These are phyloP conservation scores for Ascochyta koolunga DNA, from an alignment of 2,329 filamentous ascomycete species.

Conservation along the genomic window DNA sequence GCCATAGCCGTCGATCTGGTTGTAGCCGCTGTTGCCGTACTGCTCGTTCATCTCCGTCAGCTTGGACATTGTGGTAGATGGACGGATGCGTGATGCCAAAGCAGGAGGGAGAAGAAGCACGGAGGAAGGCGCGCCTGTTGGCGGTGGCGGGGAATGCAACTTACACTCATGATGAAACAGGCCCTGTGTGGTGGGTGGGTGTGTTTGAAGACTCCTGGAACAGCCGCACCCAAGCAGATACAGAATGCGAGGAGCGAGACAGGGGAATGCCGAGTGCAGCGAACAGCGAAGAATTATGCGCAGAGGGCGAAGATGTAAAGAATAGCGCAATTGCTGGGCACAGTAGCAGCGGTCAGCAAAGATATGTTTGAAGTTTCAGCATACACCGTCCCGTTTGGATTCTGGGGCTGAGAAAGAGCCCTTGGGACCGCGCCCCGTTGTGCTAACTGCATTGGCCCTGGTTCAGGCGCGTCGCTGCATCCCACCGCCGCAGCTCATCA, in stretches of 20 bases:
- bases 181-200: conserved; percentile 39
- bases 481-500: neutral
- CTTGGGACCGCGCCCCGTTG: conserved; percentile 6
- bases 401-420: conserved; percentile 15
- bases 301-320: neutral
- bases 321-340: conserved; percentile 1
- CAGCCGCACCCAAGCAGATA: conserved; percentile 24
- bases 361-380: conserved; percentile 21
- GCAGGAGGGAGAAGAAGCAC: conserved; percentile 10
- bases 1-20: conserved; percentile 50
- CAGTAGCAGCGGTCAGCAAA: conserved; percentile 16
- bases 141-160: conserved; percentile 26
- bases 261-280: conserved; percentile 11
- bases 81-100: conserved; percentile 11
- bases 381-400: conserved; percentile 6
- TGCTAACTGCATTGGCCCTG: neutral
- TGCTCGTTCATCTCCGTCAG: conserved; percentile 41
- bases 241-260: conserved; percentile 10
- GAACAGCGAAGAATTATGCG: neutral
- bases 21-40: conserved; percentile 51
- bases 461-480: conserved; percentile 3
- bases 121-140: conserved; percentile 11
- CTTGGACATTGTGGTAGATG: conserved; percentile 4
- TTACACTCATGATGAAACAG: conserved; percentile 51
- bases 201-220: conserved; percentile 44